These are phyloP conservation scores for Nigrospora oryzae DNA, from an alignment of 2,329 filamentous ascomycete genomes.

Conservation along the genomic window DNA sequence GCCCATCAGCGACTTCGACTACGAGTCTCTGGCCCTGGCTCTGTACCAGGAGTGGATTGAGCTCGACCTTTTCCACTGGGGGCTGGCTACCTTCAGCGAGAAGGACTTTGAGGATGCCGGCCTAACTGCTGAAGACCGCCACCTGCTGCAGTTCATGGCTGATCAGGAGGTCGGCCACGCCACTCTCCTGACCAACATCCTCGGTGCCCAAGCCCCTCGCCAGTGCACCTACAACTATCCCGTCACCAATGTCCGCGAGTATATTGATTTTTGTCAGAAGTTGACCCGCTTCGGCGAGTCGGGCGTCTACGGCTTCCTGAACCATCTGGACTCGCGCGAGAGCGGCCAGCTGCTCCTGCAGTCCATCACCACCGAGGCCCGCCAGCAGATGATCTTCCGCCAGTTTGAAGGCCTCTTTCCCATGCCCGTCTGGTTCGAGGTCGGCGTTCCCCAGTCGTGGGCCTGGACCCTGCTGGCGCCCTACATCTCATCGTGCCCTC, in stretches of 20 bases:
- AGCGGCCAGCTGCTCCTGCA: slow-evolving; percentile 66
- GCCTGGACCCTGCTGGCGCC: slow-evolving; percentile 75
- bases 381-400: slow-evolving; percentile 78
- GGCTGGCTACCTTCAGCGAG: slow-evolving; percentile 58
- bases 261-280: slow-evolving; percentile 77
- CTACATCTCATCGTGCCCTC: slow-evolving; percentile 70
- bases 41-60: slow-evolving; percentile 83
- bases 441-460: slow-evolving; percentile 76
- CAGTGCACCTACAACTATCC: slow-evolving; percentile 82
- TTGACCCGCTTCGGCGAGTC: slow-evolving; percentile 75
- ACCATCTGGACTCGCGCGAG: slow-evolving; percentile 68
- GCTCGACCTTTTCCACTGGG: slow-evolving; percentile 73
- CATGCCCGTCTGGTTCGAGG: slow-evolving; percentile 76
- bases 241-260: slow-evolving; percentile 65
- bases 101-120: slow-evolving; percentile 63
- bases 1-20: slow-evolving; percentile 76
- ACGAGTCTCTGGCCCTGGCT: slow-evolving; percentile 64
- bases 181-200: slow-evolving; percentile 68
- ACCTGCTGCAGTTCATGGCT: slow-evolving; percentile 67
- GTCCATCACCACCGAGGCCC: slow-evolving; percentile 69
- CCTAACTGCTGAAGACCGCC: slow-evolving; percentile 60
- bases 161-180: slow-evolving; percentile 72
- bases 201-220: slow-evolving; percentile 59
- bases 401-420: slow-evolving; percentile 74
- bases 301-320: slow-evolving; percentile 73